Evolutionary conservation across 2,329 filamentous ascomycete genomes (phyloP).

Genomic region (Sarocladium kiliense): DNA sequence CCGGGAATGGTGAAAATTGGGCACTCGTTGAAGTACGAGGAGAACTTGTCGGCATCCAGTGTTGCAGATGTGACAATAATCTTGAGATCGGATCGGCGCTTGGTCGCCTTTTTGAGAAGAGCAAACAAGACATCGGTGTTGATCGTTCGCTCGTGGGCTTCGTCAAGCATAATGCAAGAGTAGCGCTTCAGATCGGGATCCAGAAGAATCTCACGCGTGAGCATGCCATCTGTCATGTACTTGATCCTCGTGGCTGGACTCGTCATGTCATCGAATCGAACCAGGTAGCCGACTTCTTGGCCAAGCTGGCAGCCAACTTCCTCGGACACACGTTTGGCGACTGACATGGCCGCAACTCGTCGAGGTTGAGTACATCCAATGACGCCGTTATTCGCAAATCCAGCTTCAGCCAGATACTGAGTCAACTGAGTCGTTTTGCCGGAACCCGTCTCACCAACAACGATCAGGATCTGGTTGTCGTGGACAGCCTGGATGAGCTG

Average conservation of each 20-base stretch:
- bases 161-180: conserved; percentile 96
- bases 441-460: conserved; percentile 94
- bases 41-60: conserved; percentile 95
- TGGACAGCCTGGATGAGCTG: conserved; percentile 82
- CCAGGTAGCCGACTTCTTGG: conserved; percentile 92
- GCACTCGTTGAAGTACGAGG: conserved; percentile 89
- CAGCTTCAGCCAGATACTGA: conserved; percentile 89
- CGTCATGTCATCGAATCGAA: conserved; percentile 94
- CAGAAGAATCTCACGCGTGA: conserved; percentile 89
- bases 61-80: conserved; percentile 96
- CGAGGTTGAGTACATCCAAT: conserved; percentile 97
- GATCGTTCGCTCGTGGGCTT: conserved; percentile 96
- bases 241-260: conserved; percentile 88
- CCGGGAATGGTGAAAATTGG: conserved; percentile 97
- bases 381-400: conserved; percentile 80
- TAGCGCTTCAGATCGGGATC: conserved; percentile 87
- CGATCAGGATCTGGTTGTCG: conserved; percentile 87
- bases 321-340: conserved; percentile 92
- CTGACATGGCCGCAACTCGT: conserved; percentile 95
- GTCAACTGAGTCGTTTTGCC: conserved; percentile 97
- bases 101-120: conserved; percentile 86
- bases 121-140: conserved; percentile 94
- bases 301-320: conserved; percentile 91
- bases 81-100: conserved; percentile 80
- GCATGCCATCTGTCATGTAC: conserved; percentile 99